These are phyloP conservation scores for Lyophyllum atratum DNA, from an alignment of 768 basidiomycete species.

Conservation along the genomic window DNA sequence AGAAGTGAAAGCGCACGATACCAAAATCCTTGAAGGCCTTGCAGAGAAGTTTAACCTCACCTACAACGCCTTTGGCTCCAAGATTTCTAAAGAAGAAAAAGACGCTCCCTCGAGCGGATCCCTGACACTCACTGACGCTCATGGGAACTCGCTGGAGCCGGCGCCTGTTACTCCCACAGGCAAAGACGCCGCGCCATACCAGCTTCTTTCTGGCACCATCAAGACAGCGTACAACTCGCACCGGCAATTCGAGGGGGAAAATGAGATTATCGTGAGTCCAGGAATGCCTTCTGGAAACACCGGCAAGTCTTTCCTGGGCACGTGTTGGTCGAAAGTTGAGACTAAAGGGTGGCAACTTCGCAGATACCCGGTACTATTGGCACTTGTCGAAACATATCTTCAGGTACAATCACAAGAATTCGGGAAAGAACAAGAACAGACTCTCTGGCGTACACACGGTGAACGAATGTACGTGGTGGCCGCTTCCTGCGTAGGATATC, in stretches of 20 bases:
- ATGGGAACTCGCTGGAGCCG: conserved; percentile 55
- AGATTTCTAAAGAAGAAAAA: conserved; percentile 26
- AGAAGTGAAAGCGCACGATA: conserved; percentile 46
- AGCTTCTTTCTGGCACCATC: conserved; percentile 63
- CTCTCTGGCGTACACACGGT: conserved; percentile 64
- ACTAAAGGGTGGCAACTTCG: conserved; percentile 13
- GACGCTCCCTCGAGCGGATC: conserved; percentile 41
- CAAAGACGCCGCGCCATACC: conserved; percentile 44
- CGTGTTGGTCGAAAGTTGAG: neutral
- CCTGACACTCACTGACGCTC: conserved; percentile 54
- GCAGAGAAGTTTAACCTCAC: conserved; percentile 59
- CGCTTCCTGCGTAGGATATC: neutral
- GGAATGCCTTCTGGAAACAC: conserved; percentile 65
- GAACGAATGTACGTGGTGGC: conserved; percentile 69
- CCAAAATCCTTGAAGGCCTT: conserved; percentile 44
- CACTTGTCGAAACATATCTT: conserved; percentile 62
- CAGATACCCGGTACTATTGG: conserved; percentile 66
- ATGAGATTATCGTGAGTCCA: conserved; percentile 48
- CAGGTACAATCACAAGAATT: conserved; percentile 60
- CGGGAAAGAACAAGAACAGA: conserved; percentile 29
- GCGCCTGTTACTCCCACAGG: conserved; percentile 63
- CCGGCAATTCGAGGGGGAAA: conserved; percentile 30
- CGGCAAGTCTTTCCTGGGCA: conserved; percentile 29
- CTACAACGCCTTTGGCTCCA: conserved; percentile 55
- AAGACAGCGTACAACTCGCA: conserved; percentile 60